Evolutionary conservation across 1,284 basidiomycete genomes (phyloP), one percentile per base, ranked within the genome.

Genomic region (Austroboletus niveus): DNA sequence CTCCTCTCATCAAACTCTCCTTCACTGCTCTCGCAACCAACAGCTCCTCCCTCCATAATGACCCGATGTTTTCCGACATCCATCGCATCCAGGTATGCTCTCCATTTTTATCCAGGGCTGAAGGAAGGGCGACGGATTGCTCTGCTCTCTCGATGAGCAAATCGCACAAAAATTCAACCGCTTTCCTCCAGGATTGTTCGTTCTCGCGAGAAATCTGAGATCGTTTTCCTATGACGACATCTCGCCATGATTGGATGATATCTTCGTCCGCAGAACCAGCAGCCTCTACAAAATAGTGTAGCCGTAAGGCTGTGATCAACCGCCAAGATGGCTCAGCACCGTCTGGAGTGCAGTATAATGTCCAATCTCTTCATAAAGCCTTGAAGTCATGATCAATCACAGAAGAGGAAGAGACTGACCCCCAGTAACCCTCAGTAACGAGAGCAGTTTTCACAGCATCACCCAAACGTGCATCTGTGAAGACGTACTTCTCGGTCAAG

Each of bases 301-400:
- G 72, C 30, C 90, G 82, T 39, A 94, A 70, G 0, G 86, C 83
- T 29, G 81, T 79, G 30, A 89, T 80, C 11, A 93, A 68, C 14
- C 88, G 80, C 69, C 84, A 92, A 1, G 90, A 93, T 3, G 89
- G 87, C 58, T 85, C 78, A 7, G 82, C 80, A n/a, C 82, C 77
- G 9, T 63, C 60, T 27, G 82, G 81, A 10, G 73, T 69, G 14
- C 72, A 71, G 60, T 91, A 82, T 29, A 94, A 63, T 2, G 81
- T 87, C 84, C 89, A 92, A 48, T 90, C 81, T 30, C 92, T 63
- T 53, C 32, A 20, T 17, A 20, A 45, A 32, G 17, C 6, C 45
- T 46, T 41, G 11, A 43, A 20, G 45, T 47, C 15, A 42, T 5
- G 12, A 31, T 35, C 7, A 32, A 43, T 39, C 17, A 10, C 32